These are phyloP conservation scores for Saprolegnia parasitica DNA, from an alignment of 352 stramenopile genomes.

Conservation along the genomic window DNA sequence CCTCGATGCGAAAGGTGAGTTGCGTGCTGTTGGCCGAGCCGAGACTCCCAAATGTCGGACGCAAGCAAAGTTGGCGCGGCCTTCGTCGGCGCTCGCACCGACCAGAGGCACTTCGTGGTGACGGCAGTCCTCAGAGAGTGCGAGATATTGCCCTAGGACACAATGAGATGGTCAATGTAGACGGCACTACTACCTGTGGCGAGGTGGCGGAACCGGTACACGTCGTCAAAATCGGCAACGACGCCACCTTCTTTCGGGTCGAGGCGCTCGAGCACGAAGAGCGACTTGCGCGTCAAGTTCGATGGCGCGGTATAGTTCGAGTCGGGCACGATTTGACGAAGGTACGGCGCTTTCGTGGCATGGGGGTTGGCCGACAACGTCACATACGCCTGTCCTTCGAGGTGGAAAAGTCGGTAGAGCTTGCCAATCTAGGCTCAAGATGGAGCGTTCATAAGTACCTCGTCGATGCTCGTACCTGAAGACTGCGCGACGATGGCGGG, in stretches of 20 bases:
- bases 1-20: conserved; percentile 21
- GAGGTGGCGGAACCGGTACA: conserved; percentile 21
- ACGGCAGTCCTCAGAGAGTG: background rate
- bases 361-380: conserved; percentile 25
- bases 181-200: conserved; percentile 11
- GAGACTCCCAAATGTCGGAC: background rate
- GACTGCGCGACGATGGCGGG: background rate
- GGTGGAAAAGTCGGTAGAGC: conserved; percentile 23
- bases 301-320: conserved; percentile 10
- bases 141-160: conserved; percentile 15
- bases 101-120: background rate
- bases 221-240: conserved; percentile 14
- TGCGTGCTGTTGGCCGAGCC: conserved; percentile 1
- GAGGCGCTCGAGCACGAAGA: conserved; percentile 21
- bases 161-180: background rate
- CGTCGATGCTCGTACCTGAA: conserved; percentile 2
- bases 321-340: conserved; percentile 15
- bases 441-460: background rate
- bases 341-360: conserved; percentile 19
- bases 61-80: background rate
- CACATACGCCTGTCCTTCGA: conserved; percentile 25
- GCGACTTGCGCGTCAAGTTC: conserved; percentile 25
- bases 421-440: conserved; percentile 19
- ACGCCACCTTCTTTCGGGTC: conserved; percentile 17
- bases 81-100: background rate